Evolutionary conservation across 75 land plant species (phyloP), one percentile per base, ranked within the genome.

Genomic region (Adiantum capillusveneris): DNA sequence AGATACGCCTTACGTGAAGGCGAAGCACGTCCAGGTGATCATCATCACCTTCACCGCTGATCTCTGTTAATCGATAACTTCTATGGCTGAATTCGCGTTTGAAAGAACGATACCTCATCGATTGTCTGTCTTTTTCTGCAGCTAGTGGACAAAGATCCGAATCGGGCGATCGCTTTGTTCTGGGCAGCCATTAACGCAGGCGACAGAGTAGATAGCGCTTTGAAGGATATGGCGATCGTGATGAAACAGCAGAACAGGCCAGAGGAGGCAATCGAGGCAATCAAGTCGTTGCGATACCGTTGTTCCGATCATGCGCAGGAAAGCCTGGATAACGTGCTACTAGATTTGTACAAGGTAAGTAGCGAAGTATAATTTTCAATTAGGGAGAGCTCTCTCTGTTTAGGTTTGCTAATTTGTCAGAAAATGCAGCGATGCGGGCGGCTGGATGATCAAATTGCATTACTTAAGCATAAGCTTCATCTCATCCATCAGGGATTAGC

Each of bases 181-280:
- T 93, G 98, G 98, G 90, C 95, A 16, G 98, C 98, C 1, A 93
- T 93, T 62, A 93, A 93, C 63, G 84, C 94, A 0, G 96, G 90
- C 0, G 98, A 93, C 45, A 53, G 98, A 56, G 98, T 93, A 0
- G 98, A 93, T 55, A 93, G 98, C 67, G 98, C 98, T 13, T 69
- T 93, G 49, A 93, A 93, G 69, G 98, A 93, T 63, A 93, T 93
- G 98, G 98, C 98, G 7, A 89, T 93, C 59, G 98, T 93, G 21
- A 93, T 93, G 98, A 93, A 93, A 79, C 98, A 93, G 63, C 96
- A 85, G 72, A 89, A 85, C 54, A 56, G 98, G 44, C 81, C 98
- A 5, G 90, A 93, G 41, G 98, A 93, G 63, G 98, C 98, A 25
- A 89, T 93, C 60, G 96, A 93, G 59, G 98, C 98, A 1, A 93